Conservation (phyloP, 306 rosid genomes). For the Begonia loranthoides region DNA sequence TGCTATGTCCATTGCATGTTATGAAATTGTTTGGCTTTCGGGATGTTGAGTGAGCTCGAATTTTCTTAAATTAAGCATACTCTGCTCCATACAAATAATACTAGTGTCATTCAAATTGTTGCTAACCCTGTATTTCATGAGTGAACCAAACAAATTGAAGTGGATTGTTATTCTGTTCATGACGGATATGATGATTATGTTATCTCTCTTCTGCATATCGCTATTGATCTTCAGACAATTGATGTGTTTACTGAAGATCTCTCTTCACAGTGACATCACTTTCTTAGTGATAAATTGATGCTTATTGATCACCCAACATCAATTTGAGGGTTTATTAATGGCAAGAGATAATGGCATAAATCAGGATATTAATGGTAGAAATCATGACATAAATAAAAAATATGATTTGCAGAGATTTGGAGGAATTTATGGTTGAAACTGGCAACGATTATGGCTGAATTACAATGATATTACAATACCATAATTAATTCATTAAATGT, state of each 20-base stretch:
- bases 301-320: neutral
- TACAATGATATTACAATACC: too few species aligned
- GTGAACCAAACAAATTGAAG: conserved; percentile 1
- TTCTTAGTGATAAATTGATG: neutral
- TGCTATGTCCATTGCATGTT: neutral
- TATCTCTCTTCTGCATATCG: conserved; percentile 2
- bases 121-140: neutral
- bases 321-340: neutral
- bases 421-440: too few species aligned
- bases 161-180: conserved; percentile 2
- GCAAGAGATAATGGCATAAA: too few species aligned
- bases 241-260: neutral
- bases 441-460: too few species aligned
- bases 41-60: neutral
- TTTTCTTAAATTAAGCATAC: neutral
- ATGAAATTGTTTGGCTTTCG: neutral
- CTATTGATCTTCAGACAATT: conserved; percentile 2
- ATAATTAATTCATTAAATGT: too few species aligned
- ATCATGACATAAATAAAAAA: too few species aligned
- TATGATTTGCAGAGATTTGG: too few species aligned
- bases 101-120: neutral
- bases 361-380: too few species aligned
- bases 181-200: neutral
- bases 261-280: neutral
- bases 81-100: conserved; percentile 2